A percentile compares a stretch with the other conserved stretches of the same genome.
Conservation (phyloP, 331 rosid species). For the Rhamnella rubrinervis region DNA sequence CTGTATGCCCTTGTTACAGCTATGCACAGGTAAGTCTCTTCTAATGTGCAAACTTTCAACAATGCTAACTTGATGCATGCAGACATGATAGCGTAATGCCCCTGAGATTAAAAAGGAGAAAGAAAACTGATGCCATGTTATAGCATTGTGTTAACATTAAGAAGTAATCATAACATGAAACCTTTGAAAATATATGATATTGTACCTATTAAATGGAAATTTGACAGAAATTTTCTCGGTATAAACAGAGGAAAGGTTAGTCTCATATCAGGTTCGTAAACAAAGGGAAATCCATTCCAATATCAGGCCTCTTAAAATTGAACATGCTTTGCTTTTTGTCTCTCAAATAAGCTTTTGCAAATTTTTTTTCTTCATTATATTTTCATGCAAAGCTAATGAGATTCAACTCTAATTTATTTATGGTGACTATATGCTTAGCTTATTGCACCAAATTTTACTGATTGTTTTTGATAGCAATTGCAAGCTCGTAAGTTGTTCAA, state of each 20-base stretch:
- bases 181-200: too few relatives aligned
- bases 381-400: background rate
- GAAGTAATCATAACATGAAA: too few relatives aligned
- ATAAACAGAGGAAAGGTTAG: too few relatives aligned
- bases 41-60: background rate
- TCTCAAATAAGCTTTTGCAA: background rate
- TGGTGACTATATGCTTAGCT: background rate
- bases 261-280: too few relatives aligned
- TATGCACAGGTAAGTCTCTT: slow-evolving; percentile 74
- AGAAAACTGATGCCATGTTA: too few relatives aligned
- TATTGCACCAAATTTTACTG: slow-evolving; percentile 2
- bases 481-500: background rate
- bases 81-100: slow-evolving; percentile 12
- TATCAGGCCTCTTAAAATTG: background rate
- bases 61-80: slow-evolving; percentile 1
- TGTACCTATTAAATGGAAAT: too few relatives aligned
- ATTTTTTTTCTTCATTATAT: background rate
- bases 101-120: background rate
- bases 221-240: too few relatives aligned
- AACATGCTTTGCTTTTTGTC: background rate
- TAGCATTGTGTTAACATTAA: background rate
- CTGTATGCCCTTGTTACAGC: slow-evolving; percentile 67
- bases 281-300: too few relatives aligned
- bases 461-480: background rate
- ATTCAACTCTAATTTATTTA: background rate